Evolutionary conservation across 176 grass and related monocot species (phyloP), one percentile per base, ranked within the genome.

Genomic region (Hordeum vulgare): DNA sequence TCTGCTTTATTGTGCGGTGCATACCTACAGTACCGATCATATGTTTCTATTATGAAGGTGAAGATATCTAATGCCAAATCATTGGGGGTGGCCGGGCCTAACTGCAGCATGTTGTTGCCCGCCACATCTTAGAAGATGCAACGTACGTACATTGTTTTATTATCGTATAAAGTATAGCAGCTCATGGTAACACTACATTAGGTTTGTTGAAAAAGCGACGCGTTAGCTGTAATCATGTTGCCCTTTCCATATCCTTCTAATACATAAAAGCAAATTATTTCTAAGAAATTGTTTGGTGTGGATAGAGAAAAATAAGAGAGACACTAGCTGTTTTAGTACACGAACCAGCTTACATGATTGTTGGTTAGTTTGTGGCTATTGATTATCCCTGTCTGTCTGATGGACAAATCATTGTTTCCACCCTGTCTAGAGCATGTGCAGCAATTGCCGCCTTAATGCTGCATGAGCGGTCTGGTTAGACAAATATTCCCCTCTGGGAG

Each of bases 381-480:
- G 79, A 90, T 87, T 80, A 90, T 71, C 81, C 37, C 62, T 70
- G 67, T 20, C 84, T 86, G 61, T 74, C 66, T 62, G 85, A 80
- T 83, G 85, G 84, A 40, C 85, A 84, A 84, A 87, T 90, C 40
- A 90, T 90, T 87, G 85, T 90, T 78, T 83, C 89, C 89, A 90
- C 84, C 75, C 89, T 90, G 89, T 90, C 85, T 47, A 84, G 51
- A 84, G 74, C 89, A 90, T 90, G 85, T 90, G 84, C 89, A 84
- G 70, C 80, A 87, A 87, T 84, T 74, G 85, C 75, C 79, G 80
- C 67, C 75, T 83, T 90, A 83, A 90, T 90, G 80, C 84, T 84
- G 85, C 80, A 84, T 87, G 76, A 87, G 77, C 76, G 69, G 69
- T 76, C 7, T 87, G 80, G 80, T 76, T 90, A 84, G 89, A 84